Base-by-base conservation (phyloP, 306 rosid species). In the Luffa acutangula region DNA sequence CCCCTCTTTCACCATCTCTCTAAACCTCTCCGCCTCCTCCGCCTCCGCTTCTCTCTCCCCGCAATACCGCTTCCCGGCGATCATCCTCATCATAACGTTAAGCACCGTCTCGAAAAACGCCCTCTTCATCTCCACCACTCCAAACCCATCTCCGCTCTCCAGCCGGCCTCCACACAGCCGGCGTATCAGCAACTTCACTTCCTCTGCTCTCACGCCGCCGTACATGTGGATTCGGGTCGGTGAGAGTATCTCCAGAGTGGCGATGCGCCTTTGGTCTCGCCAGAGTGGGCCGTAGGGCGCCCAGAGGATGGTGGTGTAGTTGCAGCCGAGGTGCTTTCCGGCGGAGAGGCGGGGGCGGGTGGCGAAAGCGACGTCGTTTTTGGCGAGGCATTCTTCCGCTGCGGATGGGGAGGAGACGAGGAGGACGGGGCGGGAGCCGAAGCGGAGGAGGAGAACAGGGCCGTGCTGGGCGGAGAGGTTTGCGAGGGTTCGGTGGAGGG, bases 211-310 rank as follows among this genome's bases (percentile, higher is more conserved):
- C 21, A 81, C 82, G 39, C 21, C 41, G 15, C 80, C 39, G 31
- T 81, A 45, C 82, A 21, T 79, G 39, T 86, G 84, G 5, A 83
- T 33, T 63, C 85, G 81, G 41, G 69, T 43, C 39, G 84, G 36
- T 11, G 87, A 86, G 33, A 86, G 52, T 7, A 86, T 3, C 15
- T 86, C 84, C 37, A 76, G 56, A 34, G 80, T 46, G 15, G 87
- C 48, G 5, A 86, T 82, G 25, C 84, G 83, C 12, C 85, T 71
- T 33, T 82, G 69, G 82, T 84, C 84, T 25, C 79, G 79, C 89
- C 87, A 86, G 60, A 84, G 87, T 12, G 79, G 81, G 10, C 89
- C 89, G 18, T 86, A 86, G 0, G 89, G 53, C 17, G 87, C 83
- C 83, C 85, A 83, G 7, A 10, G 12, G 4, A 86, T 41, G 56